Evolutionary conservation across 768 basidiomycete species (phyloP), one percentile per base, ranked within the genome.

Genomic region (Auricularia auricula-judae): DNA sequence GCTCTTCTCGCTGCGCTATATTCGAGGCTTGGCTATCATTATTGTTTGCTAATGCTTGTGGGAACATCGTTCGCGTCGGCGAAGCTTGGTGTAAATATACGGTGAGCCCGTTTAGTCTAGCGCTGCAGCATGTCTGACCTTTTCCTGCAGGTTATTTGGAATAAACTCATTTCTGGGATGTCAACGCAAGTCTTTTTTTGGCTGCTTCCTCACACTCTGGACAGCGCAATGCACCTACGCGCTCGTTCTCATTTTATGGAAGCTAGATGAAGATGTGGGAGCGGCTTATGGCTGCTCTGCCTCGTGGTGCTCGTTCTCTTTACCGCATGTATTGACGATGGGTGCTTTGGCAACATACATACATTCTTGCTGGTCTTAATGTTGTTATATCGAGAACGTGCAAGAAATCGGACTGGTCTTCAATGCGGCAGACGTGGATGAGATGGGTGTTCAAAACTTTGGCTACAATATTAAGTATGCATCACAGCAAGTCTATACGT

Each of bases 181-280:
- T 29, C 29, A 29, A 29, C 29, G 29, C 29, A 29, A 29, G 29
- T 29, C 29, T 29, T 29, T 39, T 12, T 42, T 7, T 68, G 11
- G 47, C 63, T 73, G 93, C 93, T 96, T 91, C 83, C 83, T 83
- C 83, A 95, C 93, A 96, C 93, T 95, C 93, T 95, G 93, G 87
- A 83, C 85, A 84, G 82, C 87, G 87, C 85, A 79, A 66, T 74
- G 65, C 70, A 72, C 73, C 76, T 74, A 93, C 86, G 86, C 88
- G 89, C 78, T 78, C 82, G 86, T 87, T 84, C 91, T 93, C 88
- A 95, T 96, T 96, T 95, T 91, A 92, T 75, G 85, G 82, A 54
- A 54, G 18, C n/a, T 29, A 29, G 29, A 29, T n/a, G 18, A 54
- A n/a, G n/a, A 29, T 54, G 11, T 54, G 53, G 53, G 53, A 18